Evolutionary conservation across 345 rosid species (phyloP), one percentile per base, ranked within the genome.

Genomic region (Triadica sebifera): DNA sequence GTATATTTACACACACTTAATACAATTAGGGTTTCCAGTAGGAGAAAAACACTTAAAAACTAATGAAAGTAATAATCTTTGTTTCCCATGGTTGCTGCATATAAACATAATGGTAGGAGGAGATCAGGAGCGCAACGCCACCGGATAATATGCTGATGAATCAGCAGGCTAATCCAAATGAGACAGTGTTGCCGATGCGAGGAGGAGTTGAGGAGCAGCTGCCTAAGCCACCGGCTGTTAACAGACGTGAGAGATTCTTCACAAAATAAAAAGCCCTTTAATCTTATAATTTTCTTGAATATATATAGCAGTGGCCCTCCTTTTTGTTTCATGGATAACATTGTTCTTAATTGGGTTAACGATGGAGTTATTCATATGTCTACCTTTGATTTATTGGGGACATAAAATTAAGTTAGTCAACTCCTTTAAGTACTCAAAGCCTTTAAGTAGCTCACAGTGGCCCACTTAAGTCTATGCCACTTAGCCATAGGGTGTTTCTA

Each of bases 211-310:
- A 85, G 55, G 93, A 87, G 77, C 83, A 87, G 77, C 83, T 91
- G 77, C 88, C 96, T 41, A 89, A 88, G 65, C 90, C 97, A 6
- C 90, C 91, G 5, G 81, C 81, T 0, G 87, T 84, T 70, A 96
- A 96, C 84, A 85, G 96, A 86, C 97, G 99, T 96, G 83, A 86
- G 89, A 86, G 89, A 79, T 56, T 65, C 68, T 49, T 69, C n/a
- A 37, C 13, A 19, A 7, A 29, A 47, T 13, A 25, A 25, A 15
- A 0, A 43, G 7, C 3, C 16, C 6, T 8, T 17, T n/a, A 13
- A 12, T 20, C 58, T 50, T 17, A 13, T 61, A 29, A 29, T 37
- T 63, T 16, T 37, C 24, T 63, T 12, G 5, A 51, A 9, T 13
- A 5, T 39, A 2, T 45, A 10, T 46, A 69, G 47, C 2, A 52